Conservation (phyloP, 2,329 filamentous ascomycete genomes). For the Sporothrix dimorphospora region DNA sequence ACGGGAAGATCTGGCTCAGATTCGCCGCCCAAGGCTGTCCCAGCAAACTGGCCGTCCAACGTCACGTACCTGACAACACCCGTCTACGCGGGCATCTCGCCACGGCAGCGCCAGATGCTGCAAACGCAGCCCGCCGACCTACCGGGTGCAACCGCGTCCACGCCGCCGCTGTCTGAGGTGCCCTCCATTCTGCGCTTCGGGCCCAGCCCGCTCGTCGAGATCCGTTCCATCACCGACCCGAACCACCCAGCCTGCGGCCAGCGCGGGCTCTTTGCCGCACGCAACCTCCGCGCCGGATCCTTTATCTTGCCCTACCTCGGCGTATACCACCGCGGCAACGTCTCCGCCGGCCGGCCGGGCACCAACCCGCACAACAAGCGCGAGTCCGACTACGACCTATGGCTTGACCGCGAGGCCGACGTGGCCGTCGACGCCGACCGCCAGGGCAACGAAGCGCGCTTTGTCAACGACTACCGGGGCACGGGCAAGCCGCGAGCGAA, state of each 20-base stretch:
- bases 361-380: conserved; percentile 44
- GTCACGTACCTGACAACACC: conserved; percentile 58
- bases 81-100: conserved; percentile 51
- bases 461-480: conserved; percentile 69
- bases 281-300: conserved; percentile 55
- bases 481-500: conserved; percentile 53
- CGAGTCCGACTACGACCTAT: conserved; percentile 66
- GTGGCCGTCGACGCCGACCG: conserved; percentile 63
- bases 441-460: conserved; percentile 66
- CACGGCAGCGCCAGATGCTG: conserved; percentile 47
- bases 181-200: conserved; percentile 39
- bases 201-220: conserved; percentile 56
- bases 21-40: conserved; percentile 35
- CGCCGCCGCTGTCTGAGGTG: conserved; percentile 25
- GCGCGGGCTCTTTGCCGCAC: conserved; percentile 62
- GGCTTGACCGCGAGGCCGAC: conserved; percentile 59
- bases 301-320: conserved; percentile 67
- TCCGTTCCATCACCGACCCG: conserved; percentile 55
- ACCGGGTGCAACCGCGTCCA: background rate
- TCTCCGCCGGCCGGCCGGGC: conserved; percentile 36
- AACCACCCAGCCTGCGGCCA: conserved; percentile 63
- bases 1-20: background rate
- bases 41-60: conserved; percentile 61
- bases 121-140: conserved; percentile 38
- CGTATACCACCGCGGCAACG: conserved; percentile 52